phyloP scores from a whole-genome alignment of 495 filamentous ascomycete species.

The Rhizodiscina lignyota region DNA sequence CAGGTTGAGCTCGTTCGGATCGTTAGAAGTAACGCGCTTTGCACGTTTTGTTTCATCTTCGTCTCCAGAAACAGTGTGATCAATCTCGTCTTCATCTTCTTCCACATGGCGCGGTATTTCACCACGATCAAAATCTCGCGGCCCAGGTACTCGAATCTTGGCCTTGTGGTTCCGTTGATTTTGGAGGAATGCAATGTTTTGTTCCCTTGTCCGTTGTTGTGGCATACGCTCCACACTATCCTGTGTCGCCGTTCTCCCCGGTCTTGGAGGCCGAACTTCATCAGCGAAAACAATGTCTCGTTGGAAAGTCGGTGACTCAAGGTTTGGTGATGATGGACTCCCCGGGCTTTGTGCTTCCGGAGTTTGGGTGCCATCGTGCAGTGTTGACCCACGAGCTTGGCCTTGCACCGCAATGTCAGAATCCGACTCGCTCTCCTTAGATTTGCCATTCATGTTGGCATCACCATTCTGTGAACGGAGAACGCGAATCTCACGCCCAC shows the following conservation, averaged over 20 bases:
- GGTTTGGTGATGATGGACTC: slow-evolving; percentile 1
- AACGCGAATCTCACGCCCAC: slow-evolving; percentile 56
- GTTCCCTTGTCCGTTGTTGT: slow-evolving; percentile 40
- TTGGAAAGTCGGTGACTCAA: slow-evolving; percentile 7
- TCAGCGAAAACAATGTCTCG: slow-evolving; percentile 46
- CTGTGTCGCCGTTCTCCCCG: slow-evolving; percentile 16
- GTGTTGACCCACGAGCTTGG: slow-evolving; percentile 11
- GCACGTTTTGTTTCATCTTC: background rate
- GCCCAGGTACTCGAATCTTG: slow-evolving; percentile 70
- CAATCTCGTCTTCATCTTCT: slow-evolving; percentile 10
- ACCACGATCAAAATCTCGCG: slow-evolving; percentile 70
- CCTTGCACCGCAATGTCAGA: slow-evolving; percentile 1
- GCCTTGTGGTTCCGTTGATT: slow-evolving; percentile 64
- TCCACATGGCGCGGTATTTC: slow-evolving; percentile 46
- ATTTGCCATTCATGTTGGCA: slow-evolving; percentile 15
- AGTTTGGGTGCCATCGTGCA: slow-evolving; percentile 6
- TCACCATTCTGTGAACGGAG: slow-evolving; percentile 30
- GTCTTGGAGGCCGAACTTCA: slow-evolving; percentile 34
- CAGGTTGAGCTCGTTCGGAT: slow-evolving; percentile 13
- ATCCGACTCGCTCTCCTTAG: slow-evolving; percentile 32
- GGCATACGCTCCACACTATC: slow-evolving; percentile 26
- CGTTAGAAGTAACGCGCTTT: background rate
- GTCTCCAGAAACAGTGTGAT: background rate
- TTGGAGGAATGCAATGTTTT: slow-evolving; percentile 75
- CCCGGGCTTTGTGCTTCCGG: slow-evolving; percentile 11